phyloP scores from a whole-genome alignment of 208 protist species.

The Wallacemonas sp. region DNA sequence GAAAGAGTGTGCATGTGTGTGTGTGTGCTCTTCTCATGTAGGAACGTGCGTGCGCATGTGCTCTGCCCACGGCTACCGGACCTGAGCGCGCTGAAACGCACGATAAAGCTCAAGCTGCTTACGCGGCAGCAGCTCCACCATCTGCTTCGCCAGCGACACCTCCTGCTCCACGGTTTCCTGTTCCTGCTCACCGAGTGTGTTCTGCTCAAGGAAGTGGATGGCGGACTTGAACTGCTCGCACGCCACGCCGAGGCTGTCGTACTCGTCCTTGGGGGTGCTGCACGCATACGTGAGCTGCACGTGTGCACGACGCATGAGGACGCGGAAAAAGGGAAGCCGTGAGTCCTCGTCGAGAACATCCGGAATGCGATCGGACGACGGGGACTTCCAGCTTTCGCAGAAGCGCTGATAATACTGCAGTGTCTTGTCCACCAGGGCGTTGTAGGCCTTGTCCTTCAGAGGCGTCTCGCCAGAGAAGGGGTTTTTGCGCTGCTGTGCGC shows the following conservation, averaged over 20 bases:
- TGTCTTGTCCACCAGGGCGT: slow-evolving; percentile 57
- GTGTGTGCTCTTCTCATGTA: not conserved
- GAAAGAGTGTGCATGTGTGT: too few relatives aligned
- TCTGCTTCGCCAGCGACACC: slow-evolving; percentile 60
- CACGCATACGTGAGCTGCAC: slow-evolving; percentile 49
- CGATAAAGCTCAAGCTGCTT: slow-evolving; percentile 76
- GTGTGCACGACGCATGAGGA: slow-evolving; percentile 74
- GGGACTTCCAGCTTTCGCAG: slow-evolving; percentile 75
- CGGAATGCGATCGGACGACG: slow-evolving; percentile 45
- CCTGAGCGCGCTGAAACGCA: slow-evolving; percentile 40
- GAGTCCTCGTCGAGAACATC: slow-evolving; percentile 69
- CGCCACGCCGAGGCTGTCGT: slow-evolving; percentile 59
- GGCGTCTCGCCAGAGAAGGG: slow-evolving; percentile 47
- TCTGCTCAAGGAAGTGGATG: slow-evolving; percentile 61
- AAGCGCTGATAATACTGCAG: slow-evolving; percentile 71
- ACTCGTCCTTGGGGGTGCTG: slow-evolving; percentile 68
- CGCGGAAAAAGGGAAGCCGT: slow-evolving; percentile 74
- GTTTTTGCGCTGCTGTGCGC: slow-evolving; percentile 54
- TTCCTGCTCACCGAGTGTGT: slow-evolving; percentile 17
- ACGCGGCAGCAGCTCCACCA: slow-evolving; percentile 65
- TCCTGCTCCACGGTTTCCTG: slow-evolving; percentile 45
- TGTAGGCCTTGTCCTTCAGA: slow-evolving; percentile 67
- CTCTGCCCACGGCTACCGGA: not conserved
- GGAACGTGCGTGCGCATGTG: too few relatives aligned
- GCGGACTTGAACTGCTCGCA: slow-evolving; percentile 55